Conservation (phyloP, 352 stramenopile species). For the Lagenidium giganteum region DNA sequence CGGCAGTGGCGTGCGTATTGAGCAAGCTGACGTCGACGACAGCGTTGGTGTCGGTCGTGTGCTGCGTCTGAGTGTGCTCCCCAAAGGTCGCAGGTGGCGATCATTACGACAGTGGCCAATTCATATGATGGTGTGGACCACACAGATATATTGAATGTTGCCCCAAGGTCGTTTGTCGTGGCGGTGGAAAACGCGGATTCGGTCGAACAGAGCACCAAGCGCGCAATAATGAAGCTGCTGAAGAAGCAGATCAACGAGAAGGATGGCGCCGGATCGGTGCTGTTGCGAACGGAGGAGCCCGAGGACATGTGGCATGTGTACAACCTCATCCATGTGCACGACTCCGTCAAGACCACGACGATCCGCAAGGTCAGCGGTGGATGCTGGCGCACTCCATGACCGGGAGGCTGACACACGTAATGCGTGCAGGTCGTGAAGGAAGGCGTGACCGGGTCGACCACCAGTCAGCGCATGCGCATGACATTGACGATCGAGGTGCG, state of each 20-base stretch:
- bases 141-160: no score
- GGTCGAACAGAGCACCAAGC: no score
- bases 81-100: no score
- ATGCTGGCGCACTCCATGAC: no score
- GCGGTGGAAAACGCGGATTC: no score
- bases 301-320: slow-evolving; percentile 99
- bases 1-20: no score
- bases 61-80: no score
- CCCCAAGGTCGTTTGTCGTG: no score
- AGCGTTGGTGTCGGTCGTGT: no score
- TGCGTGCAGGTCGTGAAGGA: slow-evolving; percentile 89
- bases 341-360: slow-evolving; percentile 95
- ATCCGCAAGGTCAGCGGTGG: slow-evolving; percentile 99
- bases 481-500: slow-evolving; percentile 91
- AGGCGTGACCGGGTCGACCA: slow-evolving; percentile 93
- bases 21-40: no score
- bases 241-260: slow-evolving; percentile 93
- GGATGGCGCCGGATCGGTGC: slow-evolving; percentile 90
- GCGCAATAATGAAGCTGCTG: slow-evolving; percentile 94
- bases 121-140: no score
- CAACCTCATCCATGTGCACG: slow-evolving; percentile 94
- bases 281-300: slow-evolving; percentile 92
- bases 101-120: no score
- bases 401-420: neutral
- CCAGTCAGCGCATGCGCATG: slow-evolving; percentile 92